Base-by-base conservation (phyloP, 352 stramenopile species). In the Halophytophthora polymorphica region DNA sequence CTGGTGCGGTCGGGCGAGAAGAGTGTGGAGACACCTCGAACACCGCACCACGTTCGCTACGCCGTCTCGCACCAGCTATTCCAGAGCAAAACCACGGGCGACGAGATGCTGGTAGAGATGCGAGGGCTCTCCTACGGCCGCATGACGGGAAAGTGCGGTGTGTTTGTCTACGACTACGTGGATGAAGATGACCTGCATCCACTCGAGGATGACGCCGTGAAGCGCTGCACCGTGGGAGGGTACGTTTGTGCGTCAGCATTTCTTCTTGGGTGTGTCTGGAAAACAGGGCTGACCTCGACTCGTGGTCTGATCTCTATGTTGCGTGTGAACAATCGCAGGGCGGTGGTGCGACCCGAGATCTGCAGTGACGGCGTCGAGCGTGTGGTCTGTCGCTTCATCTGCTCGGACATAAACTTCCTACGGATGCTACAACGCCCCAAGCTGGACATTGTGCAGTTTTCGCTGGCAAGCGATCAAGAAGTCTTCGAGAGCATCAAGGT, bases 151-250 rank as follows among this genome's bases (percentile, higher is more conserved):
- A 51, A 53, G 23, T 41, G 49, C 25, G 55, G 40, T 15, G 47
- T 69, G 23, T 44, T 69, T 17, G 40, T 58, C 13, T 69, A 56
- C 50, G 56, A 66, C 44, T 65, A 54, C 45, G 61, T 66, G 6
- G 61, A 69, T 34, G 50, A 44, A 6, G 61, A 69, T 41, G 56
- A 69, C 21, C 50, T 65, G 15, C 31, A 58, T 17, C 52, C 58
- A 34, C 36, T 51, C 25, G 42, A 58, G 1, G 12, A 48, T 15
- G 56, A 46, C 6, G 25, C 57, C 11, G 45, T 66, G 8, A 51
- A 43, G 7, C 22, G 48, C 8, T 23, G 62, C 21, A 40, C 31
- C 18, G 45, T 48, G 7, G 58, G 58, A 51, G 58, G 46, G 58
- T 66, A 58, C 41, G 56, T 64, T 31, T 58, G 10, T 72, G 60